Conservation (phyloP, 768 basidiomycete species). For the Mycena crocata region DNA sequence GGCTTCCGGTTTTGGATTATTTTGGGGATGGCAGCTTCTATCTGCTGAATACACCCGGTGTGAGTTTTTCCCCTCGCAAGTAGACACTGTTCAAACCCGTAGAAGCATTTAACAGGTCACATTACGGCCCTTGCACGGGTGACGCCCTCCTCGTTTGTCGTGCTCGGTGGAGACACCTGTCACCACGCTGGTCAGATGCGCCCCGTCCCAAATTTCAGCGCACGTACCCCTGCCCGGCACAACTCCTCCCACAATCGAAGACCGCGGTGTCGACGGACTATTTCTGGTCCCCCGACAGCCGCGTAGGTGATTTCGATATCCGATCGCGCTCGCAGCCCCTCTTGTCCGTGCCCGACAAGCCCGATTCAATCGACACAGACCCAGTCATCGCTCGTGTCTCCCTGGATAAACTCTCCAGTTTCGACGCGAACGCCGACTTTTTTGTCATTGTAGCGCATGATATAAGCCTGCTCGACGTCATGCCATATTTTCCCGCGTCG, state of each 20-base stretch:
- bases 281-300: conserved; percentile 22
- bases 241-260: conserved; percentile 14
- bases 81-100: not conserved
- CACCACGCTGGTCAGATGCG: conserved; percentile 33
- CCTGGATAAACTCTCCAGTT: conserved; percentile 21
- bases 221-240: conserved; percentile 26
- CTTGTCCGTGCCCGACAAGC: conserved; percentile 24
- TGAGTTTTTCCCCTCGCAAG: not conserved
- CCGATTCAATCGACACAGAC: conserved; percentile 11
- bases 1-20: conserved; percentile 26
- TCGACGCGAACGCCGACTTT: conserved; percentile 32
- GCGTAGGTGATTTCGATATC: conserved; percentile 13
- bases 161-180: conserved; percentile 30
- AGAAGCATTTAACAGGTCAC: conserved; percentile 30
- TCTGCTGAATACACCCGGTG: conserved; percentile 32
- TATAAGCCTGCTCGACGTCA: conserved; percentile 12
- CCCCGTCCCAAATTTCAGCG: conserved; percentile 24
- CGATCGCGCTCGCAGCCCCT: conserved; percentile 25
- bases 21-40: conserved; percentile 31
- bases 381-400: conserved; percentile 14
- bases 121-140: conserved; percentile 31
- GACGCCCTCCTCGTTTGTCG: conserved; percentile 29
- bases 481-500: conserved; percentile 29
- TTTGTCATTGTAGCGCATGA: conserved; percentile 34
- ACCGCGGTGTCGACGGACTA: conserved; percentile 28